These are phyloP conservation scores for Syncephalastrum racemosum DNA, from an alignment of 371 early-diverging fungal genomes.

Conservation along the genomic window DNA sequence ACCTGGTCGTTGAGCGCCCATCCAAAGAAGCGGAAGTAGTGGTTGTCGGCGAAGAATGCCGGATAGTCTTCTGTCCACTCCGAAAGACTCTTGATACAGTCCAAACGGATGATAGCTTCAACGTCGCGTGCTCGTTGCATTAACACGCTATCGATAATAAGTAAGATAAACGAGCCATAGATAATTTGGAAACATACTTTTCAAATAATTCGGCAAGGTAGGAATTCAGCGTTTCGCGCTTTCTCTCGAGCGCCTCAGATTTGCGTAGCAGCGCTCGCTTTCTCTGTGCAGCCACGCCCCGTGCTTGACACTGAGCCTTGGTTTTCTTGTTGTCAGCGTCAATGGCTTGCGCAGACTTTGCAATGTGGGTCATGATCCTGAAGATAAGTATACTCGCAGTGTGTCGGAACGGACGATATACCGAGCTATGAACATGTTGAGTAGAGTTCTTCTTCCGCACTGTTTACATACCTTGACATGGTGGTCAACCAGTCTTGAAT, in stretches of 20 bases:
- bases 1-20: constrained; percentile 87
- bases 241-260: constrained; percentile 11
- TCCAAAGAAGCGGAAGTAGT: constrained; percentile 80
- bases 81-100: constrained; percentile 80
- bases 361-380: constrained; percentile 40
- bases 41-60: constrained; percentile 67
- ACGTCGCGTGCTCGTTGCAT: constrained; percentile 89
- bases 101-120: constrained; percentile 80
- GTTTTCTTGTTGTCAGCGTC: constrained; percentile 40
- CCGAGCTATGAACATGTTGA: constrained; percentile 47
- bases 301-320: constrained; percentile 1
- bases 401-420: constrained; percentile 89
- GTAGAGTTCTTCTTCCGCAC: background rate
- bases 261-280: constrained; percentile 21
- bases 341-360: too few species aligned
- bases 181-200: constrained; percentile 29
- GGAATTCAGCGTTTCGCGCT: constrained; percentile 38
- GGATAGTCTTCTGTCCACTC: constrained; percentile 75
- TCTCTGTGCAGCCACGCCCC: constrained; percentile 11
- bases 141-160: constrained; percentile 62
- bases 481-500: constrained; percentile 55
- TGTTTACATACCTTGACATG: constrained; percentile 47
- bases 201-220: constrained; percentile 65
- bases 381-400: constrained; percentile 77
- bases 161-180: background rate